phyloP scores from a whole-genome alignment of 306 rosid species.

The Cucurbita pepo region DNA sequence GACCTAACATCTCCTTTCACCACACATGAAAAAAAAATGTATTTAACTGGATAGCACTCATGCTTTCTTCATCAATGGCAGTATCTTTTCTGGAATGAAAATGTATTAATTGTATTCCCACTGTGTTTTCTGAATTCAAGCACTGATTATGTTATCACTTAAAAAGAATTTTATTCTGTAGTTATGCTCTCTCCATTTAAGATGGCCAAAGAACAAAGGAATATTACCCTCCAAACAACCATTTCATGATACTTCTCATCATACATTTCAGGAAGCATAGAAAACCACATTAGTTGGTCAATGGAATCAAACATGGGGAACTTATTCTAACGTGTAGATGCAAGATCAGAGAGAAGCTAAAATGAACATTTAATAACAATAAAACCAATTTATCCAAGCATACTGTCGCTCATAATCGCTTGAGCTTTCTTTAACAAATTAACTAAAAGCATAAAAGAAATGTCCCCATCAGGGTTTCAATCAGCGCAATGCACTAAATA shows the following conservation, averaged over 20 bases:
- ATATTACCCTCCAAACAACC: not conserved
- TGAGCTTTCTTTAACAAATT: constrained; percentile 1
- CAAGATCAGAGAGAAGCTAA: constrained; percentile 7
- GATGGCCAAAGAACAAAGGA: not conserved
- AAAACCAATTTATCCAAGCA: constrained; percentile 1
- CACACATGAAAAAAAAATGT: not conserved
- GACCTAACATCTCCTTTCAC: not conserved
- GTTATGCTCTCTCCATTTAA: constrained; percentile 1
- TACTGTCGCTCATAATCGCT: constrained; percentile 12
- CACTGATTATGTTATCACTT: not conserved
- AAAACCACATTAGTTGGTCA: constrained; percentile 7
- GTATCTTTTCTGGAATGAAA: not conserved
- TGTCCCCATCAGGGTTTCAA: constrained; percentile 51
- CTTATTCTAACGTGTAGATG: constrained; percentile 41
- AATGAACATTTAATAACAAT: constrained; percentile 14
- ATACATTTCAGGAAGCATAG: not conserved
- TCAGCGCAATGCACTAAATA: constrained; percentile 46
- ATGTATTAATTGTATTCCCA: not conserved
- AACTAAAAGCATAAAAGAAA: constrained; percentile 17
- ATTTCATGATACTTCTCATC: not conserved
- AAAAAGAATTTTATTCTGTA: constrained; percentile 1
- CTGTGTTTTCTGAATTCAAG: not conserved
- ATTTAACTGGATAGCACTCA: not conserved
- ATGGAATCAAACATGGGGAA: constrained; percentile 31
- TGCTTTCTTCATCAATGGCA: not conserved